A percentile compares a stretch with the other conserved stretches of the same genome.
phyloP scores from a whole-genome alignment of 2,329 filamentous ascomycete species.

The Talaromyces sp. region DNA sequence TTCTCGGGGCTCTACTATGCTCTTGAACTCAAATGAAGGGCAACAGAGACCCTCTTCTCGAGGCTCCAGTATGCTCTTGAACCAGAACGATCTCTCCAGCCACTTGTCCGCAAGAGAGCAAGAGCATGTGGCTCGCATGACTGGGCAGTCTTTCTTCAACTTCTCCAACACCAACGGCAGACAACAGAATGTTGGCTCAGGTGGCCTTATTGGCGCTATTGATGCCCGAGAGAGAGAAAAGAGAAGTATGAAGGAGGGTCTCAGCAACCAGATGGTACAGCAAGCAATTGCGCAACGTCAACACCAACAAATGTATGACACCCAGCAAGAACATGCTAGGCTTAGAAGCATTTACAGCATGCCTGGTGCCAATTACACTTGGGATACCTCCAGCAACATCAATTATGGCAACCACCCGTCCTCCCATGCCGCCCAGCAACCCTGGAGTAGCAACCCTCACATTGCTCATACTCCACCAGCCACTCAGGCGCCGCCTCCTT shows the following conservation, averaged over 20 bases:
- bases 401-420: constrained; percentile 5
- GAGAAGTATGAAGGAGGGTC: constrained; percentile 61
- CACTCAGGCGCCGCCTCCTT: constrained; percentile 22
- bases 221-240: constrained; percentile 74
- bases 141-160: constrained; percentile 68
- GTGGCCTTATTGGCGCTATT: constrained; percentile 70
- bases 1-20: constrained; percentile 52
- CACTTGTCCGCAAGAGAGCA: constrained; percentile 81
- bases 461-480: constrained; percentile 24
- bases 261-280: constrained; percentile 65
- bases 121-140: constrained; percentile 78
- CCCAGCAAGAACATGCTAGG: constrained; percentile 24
- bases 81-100: constrained; percentile 46
- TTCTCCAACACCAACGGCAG: constrained; percentile 50
- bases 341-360: constrained; percentile 29
- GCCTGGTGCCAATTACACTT: constrained; percentile 29
- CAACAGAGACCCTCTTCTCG: constrained; percentile 49
- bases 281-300: constrained; percentile 66
- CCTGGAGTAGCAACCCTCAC: constrained; percentile 14
- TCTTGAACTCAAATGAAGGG: constrained; percentile 5
- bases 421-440: constrained; percentile 22
- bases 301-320: constrained; percentile 44
- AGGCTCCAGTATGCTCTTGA: constrained; percentile 49
- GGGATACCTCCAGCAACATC: constrained; percentile 29
- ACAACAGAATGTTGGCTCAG: constrained; percentile 41